Base-by-base conservation (phyloP, 2,329 filamentous ascomycete genomes). In the Juglanconis sp. region DNA sequence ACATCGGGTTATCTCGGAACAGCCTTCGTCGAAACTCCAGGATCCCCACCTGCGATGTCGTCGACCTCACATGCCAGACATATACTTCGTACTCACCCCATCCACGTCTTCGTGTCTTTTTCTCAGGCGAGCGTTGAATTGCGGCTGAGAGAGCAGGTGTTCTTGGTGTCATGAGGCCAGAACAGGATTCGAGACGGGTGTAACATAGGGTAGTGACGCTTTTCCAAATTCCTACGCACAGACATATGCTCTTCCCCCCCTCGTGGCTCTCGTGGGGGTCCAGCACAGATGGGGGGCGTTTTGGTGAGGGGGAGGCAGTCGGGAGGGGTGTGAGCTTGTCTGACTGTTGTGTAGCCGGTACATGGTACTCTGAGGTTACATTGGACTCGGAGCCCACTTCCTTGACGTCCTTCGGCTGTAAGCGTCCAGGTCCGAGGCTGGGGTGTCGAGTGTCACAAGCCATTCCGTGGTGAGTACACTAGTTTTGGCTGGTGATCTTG, bases 1-100 rank as follows among this genome's bases (percentile, higher is more conserved):
- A 17, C 13, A 30, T 35, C 53, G 53, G 53, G 53, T 55, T 30
- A 44, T 47, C n/a, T 55, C 53, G 53, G 53, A 55, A 47, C 35
- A 6, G 31, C 42, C n/a, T 55, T 24, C 24, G 24, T 24, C 24
- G 24, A 24, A 24, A 24, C 2, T 24, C 24, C 24, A 24, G 24
- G 24, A 24, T 24, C 24, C 24, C 24, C 24, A 24, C 24, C 24
- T 24, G 24, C 24, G 24, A 24, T 2, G 24, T 24, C 24, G 24
- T 24, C 24, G 24, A 24, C 24, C 24, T 24, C 24, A 24, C 24
- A 24, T 24, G 24, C 24, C 24, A 24, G 24, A 24, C 24, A 24
- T 24, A 24, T 24, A 24, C 24, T 24, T 24, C 24, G 24, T 24
- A 24, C 24, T 24, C 24, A 24, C 24, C 24, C 24, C 24, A 24